Percentiles rank a stretch among this genome's conserved stretches.
phyloP scores from a whole-genome alignment of 169 alveolate species.

The Plasmodium ovale region DNA sequence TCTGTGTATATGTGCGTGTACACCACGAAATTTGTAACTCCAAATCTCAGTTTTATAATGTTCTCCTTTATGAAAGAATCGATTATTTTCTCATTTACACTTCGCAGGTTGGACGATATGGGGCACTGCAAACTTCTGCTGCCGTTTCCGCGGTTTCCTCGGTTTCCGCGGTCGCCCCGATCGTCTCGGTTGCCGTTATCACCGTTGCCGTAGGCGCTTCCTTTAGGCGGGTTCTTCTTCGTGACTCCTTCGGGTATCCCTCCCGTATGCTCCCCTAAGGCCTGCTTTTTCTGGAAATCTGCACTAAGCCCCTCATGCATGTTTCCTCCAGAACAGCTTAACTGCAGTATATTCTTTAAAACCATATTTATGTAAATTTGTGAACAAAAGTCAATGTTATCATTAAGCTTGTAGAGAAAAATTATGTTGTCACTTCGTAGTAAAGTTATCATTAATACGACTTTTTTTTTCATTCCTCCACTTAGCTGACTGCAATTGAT shows the following conservation, averaged over 20 bases:
- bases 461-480: constrained; percentile 77
- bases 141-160: neutral
- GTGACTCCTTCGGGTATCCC: too few species aligned
- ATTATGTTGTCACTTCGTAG: constrained; percentile 30
- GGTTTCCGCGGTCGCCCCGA: neutral
- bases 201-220: neutral
- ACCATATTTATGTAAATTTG: constrained; percentile 67
- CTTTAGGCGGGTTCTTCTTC: neutral
- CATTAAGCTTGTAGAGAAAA: constrained; percentile 66
- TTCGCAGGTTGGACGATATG: constrained; percentile 39
- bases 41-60: constrained; percentile 43
- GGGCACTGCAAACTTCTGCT: constrained; percentile 1
- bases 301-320: neutral
- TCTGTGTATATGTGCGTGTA: constrained; percentile 75
- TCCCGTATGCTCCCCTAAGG: too few species aligned
- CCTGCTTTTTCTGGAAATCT: neutral
- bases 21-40: constrained; percentile 11
- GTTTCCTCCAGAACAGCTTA: neutral
- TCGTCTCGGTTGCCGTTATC: neutral
- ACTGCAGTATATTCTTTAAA: constrained; percentile 45
- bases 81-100: constrained; percentile 28
- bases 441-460: constrained; percentile 30
- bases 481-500: constrained; percentile 40
- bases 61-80: constrained; percentile 47
- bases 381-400: constrained; percentile 72